Evolutionary conservation across 2,329 filamentous ascomycete species (phyloP), one percentile per base, ranked within the genome.

Genomic region (Keithomyces neogunnii): DNA sequence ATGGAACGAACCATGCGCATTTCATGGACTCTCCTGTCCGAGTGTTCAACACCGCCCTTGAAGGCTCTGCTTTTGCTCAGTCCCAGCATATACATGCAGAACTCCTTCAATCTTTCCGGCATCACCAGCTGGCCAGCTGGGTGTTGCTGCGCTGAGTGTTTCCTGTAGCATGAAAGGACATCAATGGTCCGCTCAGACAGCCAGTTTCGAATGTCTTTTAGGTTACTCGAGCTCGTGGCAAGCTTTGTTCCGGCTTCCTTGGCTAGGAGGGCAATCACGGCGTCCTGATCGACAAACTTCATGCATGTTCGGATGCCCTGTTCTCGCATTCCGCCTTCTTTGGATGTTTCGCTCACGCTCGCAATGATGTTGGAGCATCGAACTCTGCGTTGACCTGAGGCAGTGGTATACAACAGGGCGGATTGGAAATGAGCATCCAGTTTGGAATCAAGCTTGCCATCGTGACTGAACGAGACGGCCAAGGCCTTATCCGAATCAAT

Each of bases 401-500:
- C 88, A 4, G 92, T 95, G 1, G 93, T 99, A 71, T 99, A 99
- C 2, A 99, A 79, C 3, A 99, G 74, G 2, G 93, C 93, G 28
- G 88, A 89, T 67, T 99, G 93, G 78, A 99, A 99, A 70, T 99
- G 93, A 6, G 92, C 92, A 68, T 99, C 93, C 28, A 97, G 78
- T 69, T 96, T 96, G 4, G 89, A 76, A 68, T 99, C 93, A n/a
- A 99, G 81, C 70, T 97, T 97, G 54, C 93, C 93, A 64, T 99
- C 93, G 67, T 99, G 95, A 60, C 82, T 88, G 67, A 99, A 99
- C 47, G 89, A 85, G 9, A 97, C 88, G 3, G 85, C 88, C 57
- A 99, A 79, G 8, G 92, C 89, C 72, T 96, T 96, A 70, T 99
- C 93, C 26, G 89, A 85, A 65, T 97, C 93, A 48, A 97, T 84